Percentiles rank a stretch among this genome's conserved stretches.
Conservation (phyloP, 495 filamentous ascomycete genomes). For the Endocarpon pusillum region DNA sequence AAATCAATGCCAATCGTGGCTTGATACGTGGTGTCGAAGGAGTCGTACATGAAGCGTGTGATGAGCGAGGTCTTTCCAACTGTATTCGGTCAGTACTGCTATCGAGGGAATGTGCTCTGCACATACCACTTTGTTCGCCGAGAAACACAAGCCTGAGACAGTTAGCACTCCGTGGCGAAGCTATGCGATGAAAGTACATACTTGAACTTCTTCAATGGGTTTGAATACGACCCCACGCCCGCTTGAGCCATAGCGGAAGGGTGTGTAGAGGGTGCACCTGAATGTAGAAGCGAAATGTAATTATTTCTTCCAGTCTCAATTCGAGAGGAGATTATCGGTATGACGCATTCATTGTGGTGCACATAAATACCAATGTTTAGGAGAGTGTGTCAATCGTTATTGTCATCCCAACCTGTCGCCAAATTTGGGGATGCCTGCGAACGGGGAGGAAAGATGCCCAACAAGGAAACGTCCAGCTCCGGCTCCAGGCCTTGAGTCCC, state of each 20-base stretch:
- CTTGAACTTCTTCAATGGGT: slow-evolving; percentile 99
- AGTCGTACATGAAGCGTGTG: slow-evolving; percentile 99
- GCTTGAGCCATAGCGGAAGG: slow-evolving; percentile 34
- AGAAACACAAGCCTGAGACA: slow-evolving; percentile 72
- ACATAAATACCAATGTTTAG: too few relatives aligned
- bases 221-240: slow-evolving; percentile 78
- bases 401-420: too few relatives aligned
- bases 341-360: too few relatives aligned
- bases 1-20: slow-evolving; percentile 99
- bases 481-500: too few relatives aligned
- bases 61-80: slow-evolving; percentile 98
- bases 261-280: too few relatives aligned
- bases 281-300: too few relatives aligned
- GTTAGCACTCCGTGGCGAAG: slow-evolving; percentile 12
- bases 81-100: slow-evolving; percentile 17
- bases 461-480: too few relatives aligned
- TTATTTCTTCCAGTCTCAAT: too few relatives aligned
- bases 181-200: slow-evolving; percentile 22
- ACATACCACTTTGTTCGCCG: slow-evolving; percentile 91
- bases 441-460: too few relatives aligned
- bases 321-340: too few relatives aligned
- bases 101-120: slow-evolving; percentile 1
- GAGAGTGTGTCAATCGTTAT: too few relatives aligned
- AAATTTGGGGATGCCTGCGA: too few relatives aligned
- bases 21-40: slow-evolving; percentile 99